Base-by-base conservation (phyloP, 768 basidiomycete species). In the Agrocybe chaxingu region DNA sequence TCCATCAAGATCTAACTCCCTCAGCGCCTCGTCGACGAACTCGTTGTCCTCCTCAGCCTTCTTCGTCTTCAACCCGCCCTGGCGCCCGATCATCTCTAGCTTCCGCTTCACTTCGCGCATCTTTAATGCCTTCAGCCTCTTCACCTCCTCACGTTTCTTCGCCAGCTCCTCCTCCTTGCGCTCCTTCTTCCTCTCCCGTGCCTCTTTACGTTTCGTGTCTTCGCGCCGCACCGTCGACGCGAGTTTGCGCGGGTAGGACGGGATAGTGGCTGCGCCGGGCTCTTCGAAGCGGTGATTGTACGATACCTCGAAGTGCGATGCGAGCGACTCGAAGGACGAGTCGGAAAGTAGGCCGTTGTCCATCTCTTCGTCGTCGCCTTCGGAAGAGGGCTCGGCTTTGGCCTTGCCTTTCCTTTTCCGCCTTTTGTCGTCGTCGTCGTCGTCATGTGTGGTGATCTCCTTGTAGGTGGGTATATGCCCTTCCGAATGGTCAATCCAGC, bases 201-300 rank as follows among this genome's bases (percentile, higher is more conserved):
- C 89, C 1, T 89, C 85, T 62, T 92, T 95, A 2, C 97, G 81
- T 6, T 80, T 80, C 1, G 84, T 85, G 59, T 92, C 88, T 57
- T 79, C 75, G 40, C 92, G 79, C 12, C 89, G 84, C 41, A 87
- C 82, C 49, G 76, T 66, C 43, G 83, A 77, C 47, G 78, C 61
- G 16, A 89, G 61, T 60, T 78, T 76, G 54, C 97, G 90, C 3
- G 96, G 92, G 68, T 89, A 89, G 0, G 89, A 74, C 76, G 57
- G 57, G 29, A 62, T 64, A 7, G 34, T 52, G 9, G 52, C 50
- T 19, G 84, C 92, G 60, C 61, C 92, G 82, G 91, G 89, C 68
- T 99, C 96, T 66, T 99, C 96, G 65, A 92, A 99, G 47, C 97
- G 84, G 72, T 97, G 97, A 67, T 98, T 98, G 71, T 98, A 99